phyloP scores from a whole-genome alignment of 1,284 basidiomycete species.

The Ceratobasidium sp. region DNA sequence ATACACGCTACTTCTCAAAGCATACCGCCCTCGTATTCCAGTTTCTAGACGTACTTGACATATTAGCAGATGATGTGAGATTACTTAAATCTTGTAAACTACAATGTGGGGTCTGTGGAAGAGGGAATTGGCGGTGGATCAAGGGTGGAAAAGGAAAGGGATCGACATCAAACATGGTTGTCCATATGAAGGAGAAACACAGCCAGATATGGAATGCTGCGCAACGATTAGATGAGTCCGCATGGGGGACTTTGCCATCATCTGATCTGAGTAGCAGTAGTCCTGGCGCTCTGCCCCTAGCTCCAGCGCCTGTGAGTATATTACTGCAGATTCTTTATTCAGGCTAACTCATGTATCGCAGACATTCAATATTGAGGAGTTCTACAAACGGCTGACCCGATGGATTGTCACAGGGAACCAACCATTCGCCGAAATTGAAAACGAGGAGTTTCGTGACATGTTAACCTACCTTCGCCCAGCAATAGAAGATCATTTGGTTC shows the following conservation, averaged over 20 bases:
- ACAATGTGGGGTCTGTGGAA: neutral
- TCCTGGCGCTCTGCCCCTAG: neutral
- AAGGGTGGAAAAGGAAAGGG: neutral
- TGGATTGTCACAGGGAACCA: neutral
- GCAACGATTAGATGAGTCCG: neutral
- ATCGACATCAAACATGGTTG: neutral
- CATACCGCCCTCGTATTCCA: neutral
- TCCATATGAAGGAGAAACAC: neutral
- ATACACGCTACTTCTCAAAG: neutral
- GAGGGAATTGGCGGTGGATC: neutral
- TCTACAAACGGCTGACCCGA: neutral
- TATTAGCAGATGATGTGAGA: neutral
- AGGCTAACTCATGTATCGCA: neutral
- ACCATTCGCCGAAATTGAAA: slow-evolving; percentile 24
- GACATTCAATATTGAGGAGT: neutral
- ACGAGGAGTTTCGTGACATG: slow-evolving; percentile 2
- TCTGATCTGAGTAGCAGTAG: neutral
- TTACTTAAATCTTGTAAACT: neutral
- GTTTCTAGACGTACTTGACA: neutral
- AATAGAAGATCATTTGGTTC: neutral
- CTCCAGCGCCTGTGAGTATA: neutral
- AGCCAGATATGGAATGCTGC: neutral
- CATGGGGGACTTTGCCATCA: neutral
- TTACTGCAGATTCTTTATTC: neutral
- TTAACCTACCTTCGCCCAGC: neutral